Percentiles rank a stretch among this genome's conserved stretches.
Conservation (phyloP, 2,329 filamentous ascomycete genomes). For the Kalaharituber pfeilii region DNA sequence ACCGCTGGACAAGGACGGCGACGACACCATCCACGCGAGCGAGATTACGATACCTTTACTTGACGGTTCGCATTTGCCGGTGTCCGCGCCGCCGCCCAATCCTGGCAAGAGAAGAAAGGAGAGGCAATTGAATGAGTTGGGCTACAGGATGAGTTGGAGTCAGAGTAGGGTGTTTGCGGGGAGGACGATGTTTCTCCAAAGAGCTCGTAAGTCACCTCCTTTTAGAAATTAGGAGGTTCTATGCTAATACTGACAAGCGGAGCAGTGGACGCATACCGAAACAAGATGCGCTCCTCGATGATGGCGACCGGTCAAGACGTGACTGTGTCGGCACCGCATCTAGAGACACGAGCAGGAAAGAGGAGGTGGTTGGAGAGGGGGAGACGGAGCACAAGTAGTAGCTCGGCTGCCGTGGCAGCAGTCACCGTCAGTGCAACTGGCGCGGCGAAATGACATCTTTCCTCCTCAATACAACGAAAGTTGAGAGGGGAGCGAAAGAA, state of each 20-base stretch:
- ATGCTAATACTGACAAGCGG: not conserved
- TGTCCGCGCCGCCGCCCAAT: conserved; percentile 58
- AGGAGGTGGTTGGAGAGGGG: conserved; percentile 47
- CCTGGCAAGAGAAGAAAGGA: conserved; percentile 58
- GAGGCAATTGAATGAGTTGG: conserved; percentile 78
- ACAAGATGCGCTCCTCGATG: conserved; percentile 73
- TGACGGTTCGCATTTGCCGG: conserved; percentile 54
- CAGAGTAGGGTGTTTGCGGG: conserved; percentile 84
- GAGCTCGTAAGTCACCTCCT: conserved; percentile 53
- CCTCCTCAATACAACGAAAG: too few species aligned
- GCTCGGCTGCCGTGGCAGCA: not conserved
- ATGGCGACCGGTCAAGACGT: conserved; percentile 62
- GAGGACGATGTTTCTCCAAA: conserved; percentile 71
- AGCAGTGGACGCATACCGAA: conserved; percentile 84
- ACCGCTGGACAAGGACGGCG: conserved; percentile 70
- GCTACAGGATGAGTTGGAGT: conserved; percentile 90
- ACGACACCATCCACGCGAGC: conserved; percentile 51
- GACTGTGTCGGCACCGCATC: conserved; percentile 58
- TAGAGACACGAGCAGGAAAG: conserved; percentile 77
- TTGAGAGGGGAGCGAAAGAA: too few species aligned
- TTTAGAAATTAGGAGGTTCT: too few species aligned
- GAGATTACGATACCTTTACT: conserved; percentile 46
- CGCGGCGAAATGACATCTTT: too few species aligned
- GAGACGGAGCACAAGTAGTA: not conserved
- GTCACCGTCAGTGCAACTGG: too few species aligned